phyloP scores from a whole-genome alignment of 129 eudicot genomes.

The Glebionis coronaria region DNA sequence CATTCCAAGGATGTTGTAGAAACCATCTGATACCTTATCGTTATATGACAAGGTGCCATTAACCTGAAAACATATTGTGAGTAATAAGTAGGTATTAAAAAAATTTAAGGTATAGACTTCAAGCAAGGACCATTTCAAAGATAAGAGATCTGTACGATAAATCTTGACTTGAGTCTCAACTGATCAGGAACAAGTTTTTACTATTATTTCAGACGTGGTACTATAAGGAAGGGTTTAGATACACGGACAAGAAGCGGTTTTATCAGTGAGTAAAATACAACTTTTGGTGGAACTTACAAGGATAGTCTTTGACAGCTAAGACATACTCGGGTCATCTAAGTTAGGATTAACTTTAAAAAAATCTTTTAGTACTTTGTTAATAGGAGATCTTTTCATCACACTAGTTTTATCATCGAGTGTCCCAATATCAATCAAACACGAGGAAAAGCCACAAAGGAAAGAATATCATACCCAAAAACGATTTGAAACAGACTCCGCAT shows the following conservation, averaged over 20 bases:
- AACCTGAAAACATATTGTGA: constrained; percentile 38
- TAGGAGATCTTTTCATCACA: neutral
- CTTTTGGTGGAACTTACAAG: constrained; percentile 1
- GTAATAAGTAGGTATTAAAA: neutral
- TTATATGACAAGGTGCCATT: constrained; percentile 65
- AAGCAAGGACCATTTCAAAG: neutral
- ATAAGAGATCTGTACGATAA: too few species aligned
- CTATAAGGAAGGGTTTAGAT: neutral
- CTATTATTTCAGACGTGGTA: neutral
- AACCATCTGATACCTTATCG: constrained; percentile 76
- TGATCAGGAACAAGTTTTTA: neutral
- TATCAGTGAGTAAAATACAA: neutral
- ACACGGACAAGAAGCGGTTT: neutral
- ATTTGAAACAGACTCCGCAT: constrained; percentile 57
- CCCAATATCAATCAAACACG: neutral
- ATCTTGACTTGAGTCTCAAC: too few species aligned
- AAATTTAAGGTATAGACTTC: neutral
- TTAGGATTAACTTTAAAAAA: neutral
- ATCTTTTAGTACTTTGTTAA: neutral
- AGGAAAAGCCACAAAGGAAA: constrained; percentile 5
- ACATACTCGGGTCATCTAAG: neutral
- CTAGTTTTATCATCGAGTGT: neutral
- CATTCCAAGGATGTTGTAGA: constrained; percentile 73
- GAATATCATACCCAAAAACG: constrained; percentile 60
- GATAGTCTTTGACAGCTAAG: neutral